Evolutionary conservation across 345 rosid genomes (phyloP).

Genomic region (Carallia pectinifolia): DNA sequence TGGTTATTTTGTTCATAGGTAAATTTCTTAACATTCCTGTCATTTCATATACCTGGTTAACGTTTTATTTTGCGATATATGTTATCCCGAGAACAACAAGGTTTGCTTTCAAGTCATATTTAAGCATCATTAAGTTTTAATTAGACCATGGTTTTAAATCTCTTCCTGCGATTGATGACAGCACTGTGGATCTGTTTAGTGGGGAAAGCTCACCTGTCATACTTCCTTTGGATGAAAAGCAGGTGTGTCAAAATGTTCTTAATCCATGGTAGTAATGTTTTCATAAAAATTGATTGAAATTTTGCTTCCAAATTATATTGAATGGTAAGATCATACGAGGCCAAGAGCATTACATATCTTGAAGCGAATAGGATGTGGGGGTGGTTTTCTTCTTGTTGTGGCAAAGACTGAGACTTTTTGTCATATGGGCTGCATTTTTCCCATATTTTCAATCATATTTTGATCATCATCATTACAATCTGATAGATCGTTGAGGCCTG

Average conservation of each 20-base stretch:
- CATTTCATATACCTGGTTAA: no score
- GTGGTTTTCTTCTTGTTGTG: not conserved
- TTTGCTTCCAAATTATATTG: not conserved
- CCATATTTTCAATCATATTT: no score
- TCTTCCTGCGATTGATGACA: conserved; percentile 25
- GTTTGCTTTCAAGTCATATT: not conserved
- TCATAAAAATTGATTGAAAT: not conserved
- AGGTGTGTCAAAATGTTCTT: conserved; percentile 34
- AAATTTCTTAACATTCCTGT: not conserved
- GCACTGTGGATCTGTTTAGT: conserved; percentile 93
- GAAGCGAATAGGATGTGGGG: not conserved
- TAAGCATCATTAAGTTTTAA: no score
- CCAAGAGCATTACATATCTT: no score
- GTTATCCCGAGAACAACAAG: no score
- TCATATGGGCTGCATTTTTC: not conserved
- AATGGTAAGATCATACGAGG: no score
- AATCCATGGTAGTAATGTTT: not conserved
- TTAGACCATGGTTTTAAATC: not conserved
- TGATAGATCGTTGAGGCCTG: no score
- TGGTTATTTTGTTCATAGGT: conserved; percentile 95
- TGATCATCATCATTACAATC: no score
- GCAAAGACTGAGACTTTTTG: not conserved
- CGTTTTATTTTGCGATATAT: not conserved
- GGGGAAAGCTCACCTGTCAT: conserved; percentile 82
- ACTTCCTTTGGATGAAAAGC: conserved; percentile 64